Evolutionary conservation across 345 rosid genomes (phyloP).

Genomic region (Geranium rotundifolium): DNA sequence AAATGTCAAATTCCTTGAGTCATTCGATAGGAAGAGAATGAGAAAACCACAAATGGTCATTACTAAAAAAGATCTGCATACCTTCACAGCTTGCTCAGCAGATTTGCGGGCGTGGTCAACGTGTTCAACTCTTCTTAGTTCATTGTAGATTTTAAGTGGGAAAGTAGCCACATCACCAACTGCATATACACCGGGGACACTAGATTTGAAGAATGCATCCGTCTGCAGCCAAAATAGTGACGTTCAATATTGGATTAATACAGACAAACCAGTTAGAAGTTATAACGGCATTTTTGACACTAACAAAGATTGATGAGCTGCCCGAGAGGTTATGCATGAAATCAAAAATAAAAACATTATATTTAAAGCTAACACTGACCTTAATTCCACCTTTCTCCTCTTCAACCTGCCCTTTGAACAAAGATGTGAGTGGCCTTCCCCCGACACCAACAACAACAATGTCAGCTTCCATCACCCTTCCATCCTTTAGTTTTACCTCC

Average conservation of each 20-base stretch:
- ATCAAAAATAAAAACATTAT: not conserved
- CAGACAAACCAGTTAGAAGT: not conserved
- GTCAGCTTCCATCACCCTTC: conserved; percentile 80
- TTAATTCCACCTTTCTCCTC: conserved; percentile 95
- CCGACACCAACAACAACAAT: conserved; percentile 98
- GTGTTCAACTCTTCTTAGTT: conserved; percentile 86
- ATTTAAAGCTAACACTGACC: conserved; percentile 31
- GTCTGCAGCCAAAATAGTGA: conserved; percentile 37
- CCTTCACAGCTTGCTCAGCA: conserved; percentile 99
- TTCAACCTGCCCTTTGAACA: conserved; percentile 84
- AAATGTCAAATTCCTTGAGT: not conserved
- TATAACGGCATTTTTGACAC: not conserved
- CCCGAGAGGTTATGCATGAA: not conserved
- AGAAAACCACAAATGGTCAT: not conserved
- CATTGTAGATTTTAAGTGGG: conserved; percentile 73
- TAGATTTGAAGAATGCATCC: conserved; percentile 76
- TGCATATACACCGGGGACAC: conserved; percentile 79
- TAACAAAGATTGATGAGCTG: not conserved
- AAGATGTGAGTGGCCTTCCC: conserved; percentile 65
- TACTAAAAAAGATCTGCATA: conserved; percentile 12
- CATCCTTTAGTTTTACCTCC: conserved; percentile 89
- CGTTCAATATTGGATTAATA: not conserved
- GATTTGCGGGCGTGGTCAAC: conserved; percentile 98
- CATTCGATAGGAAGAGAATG: not conserved
- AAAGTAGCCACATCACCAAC: conserved; percentile 90